Evolutionary conservation across 495 filamentous ascomycete species (phyloP), one percentile per base, ranked within the genome.

Genomic region (Xylaria scruposa): DNA sequence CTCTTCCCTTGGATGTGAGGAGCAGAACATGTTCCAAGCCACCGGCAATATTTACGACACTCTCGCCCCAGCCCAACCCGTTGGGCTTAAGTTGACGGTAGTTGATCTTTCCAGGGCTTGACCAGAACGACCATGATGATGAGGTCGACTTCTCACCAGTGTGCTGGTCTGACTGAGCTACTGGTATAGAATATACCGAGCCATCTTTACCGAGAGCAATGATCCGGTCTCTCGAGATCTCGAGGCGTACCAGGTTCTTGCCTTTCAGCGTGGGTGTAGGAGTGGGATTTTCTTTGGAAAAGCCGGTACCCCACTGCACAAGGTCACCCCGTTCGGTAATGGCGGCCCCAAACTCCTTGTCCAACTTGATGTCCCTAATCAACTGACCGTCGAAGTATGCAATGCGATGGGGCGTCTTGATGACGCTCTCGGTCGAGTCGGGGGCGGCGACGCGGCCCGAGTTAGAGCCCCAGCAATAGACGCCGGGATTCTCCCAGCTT

Each of bases 401-500:
- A 76, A 98, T 89, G 54, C 92, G 88, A 63, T 92, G 87, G 12
- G 96, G 95, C 1, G 86, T 89, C 79, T 97, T 97, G 74, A 99
- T 86, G 56, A 89, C 80, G 29, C 81, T 81, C 59, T 97, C 94
- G 51, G 91, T 86, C 6, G 91, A 96, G 71, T 92, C 92, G 1
- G 95, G 94, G 36, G 94, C 95, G 36, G 90, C 93, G 4, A 98
- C 95, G 67, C 85, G 84, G 49, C 95, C 93, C n/a, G 83, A 86
- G 76, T 99, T 99, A 2, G 91, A 92, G 19, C 96, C 96, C 95
- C 96, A 99, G 36, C 90, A 89, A 82, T 97, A 97, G 1, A 98
- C 91, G 0, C 93, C 96, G 3, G 96, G 95, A 67, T 92, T 91
- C 80, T 94, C 94, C 88, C 92, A 91, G 77, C 93, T 97, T 76